phyloP scores from a whole-genome alignment of 2,329 filamentous ascomycete species.

The Beauveria asiatica region DNA sequence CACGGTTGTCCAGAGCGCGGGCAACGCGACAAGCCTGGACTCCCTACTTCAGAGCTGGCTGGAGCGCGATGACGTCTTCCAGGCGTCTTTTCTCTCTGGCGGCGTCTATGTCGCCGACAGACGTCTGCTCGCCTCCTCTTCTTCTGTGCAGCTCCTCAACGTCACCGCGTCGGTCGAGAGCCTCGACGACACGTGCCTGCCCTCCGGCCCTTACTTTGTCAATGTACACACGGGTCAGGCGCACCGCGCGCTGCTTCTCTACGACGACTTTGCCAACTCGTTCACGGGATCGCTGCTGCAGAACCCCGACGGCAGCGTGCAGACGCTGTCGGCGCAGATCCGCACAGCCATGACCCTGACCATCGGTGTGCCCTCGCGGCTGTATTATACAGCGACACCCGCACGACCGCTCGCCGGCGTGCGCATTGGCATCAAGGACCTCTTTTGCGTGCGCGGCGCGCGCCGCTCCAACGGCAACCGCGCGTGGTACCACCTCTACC shows the following conservation, averaged over 20 bases:
- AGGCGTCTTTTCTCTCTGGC: conserved; percentile 13
- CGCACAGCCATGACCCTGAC: conserved; percentile 20
- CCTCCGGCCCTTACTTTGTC: conserved; percentile 30
- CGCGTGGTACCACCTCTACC: conserved; percentile 46
- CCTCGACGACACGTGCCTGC: neutral
- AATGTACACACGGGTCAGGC: conserved; percentile 22
- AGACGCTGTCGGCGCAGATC: conserved; percentile 23
- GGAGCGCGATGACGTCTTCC: conserved; percentile 21
- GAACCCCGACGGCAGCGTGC: conserved; percentile 22
- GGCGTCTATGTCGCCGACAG: conserved; percentile 14
- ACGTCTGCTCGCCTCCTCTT: conserved; percentile 12
- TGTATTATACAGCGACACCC: conserved; percentile 46
- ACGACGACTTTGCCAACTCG: conserved; percentile 24
- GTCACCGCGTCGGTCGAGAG: neutral
- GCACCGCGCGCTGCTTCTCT: conserved; percentile 28
- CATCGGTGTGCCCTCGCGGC: conserved; percentile 47
- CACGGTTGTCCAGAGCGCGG: conserved; percentile 22
- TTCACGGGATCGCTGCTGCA: conserved; percentile 23
- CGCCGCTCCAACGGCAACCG: conserved; percentile 44
- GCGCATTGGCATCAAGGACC: conserved; percentile 36
- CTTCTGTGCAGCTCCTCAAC: conserved; percentile 15
- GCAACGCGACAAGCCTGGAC: conserved; percentile 15
- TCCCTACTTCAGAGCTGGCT: conserved; percentile 24
- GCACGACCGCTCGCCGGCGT: conserved; percentile 49
- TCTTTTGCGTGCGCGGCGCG: conserved; percentile 43